Conservation (phyloP, 768 basidiomycete species). For the Boletellus emodensis region DNA sequence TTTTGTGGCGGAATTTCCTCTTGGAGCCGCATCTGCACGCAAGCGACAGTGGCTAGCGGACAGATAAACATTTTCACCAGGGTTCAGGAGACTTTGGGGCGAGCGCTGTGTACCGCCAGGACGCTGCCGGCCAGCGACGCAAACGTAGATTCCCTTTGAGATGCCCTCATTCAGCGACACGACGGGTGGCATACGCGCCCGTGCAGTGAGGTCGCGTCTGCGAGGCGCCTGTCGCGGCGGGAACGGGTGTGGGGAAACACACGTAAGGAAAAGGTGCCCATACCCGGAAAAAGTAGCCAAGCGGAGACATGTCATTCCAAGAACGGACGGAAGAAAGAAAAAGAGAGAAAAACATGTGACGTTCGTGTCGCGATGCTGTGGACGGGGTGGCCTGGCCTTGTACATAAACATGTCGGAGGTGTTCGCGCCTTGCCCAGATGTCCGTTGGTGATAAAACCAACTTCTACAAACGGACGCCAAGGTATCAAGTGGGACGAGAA, state of each 20-base stretch:
- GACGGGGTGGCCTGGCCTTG: neutral
- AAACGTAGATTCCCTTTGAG: neutral
- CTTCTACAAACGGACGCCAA: slow-evolving; percentile 1
- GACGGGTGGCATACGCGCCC: neutral
- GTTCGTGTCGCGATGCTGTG: slow-evolving; percentile 1
- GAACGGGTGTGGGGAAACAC: neutral
- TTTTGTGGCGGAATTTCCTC: neutral
- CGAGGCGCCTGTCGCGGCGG: neutral
- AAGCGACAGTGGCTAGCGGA: neutral
- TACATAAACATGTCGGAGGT: neutral
- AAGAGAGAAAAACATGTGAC: neutral
- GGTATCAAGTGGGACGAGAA: neutral
- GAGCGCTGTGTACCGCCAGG: neutral
- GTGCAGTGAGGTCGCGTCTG: neutral
- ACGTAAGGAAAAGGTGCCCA: no score
- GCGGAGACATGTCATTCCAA: no score
- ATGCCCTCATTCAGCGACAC: neutral
- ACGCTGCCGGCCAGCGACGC: no score
- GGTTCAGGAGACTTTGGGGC: no score
- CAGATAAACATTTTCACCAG: neutral
- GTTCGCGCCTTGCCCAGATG: neutral
- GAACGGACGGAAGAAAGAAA: neutral
- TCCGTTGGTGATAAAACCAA: neutral
- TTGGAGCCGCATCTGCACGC: neutral
- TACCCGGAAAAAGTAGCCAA: no score